Evolutionary conservation across 192 early-diverging fungal genomes (phyloP), one percentile per base, ranked within the genome.

Genomic region (Coemansia sp.): DNA sequence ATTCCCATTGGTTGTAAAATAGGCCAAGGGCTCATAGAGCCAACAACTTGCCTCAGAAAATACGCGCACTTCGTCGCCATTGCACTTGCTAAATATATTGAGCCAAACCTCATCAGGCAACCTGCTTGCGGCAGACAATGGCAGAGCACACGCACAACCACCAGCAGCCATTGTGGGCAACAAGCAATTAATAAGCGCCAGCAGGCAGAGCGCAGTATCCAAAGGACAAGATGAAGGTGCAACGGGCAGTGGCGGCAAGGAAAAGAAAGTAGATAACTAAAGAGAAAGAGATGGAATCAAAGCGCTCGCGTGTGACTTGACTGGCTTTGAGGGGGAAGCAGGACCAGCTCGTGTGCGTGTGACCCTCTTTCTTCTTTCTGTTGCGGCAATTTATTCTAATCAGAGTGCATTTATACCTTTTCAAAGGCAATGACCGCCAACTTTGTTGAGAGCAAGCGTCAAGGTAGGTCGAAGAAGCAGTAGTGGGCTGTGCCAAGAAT

Each of bases 391-490:
- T 49, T 50, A 38, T 49, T 37, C 4, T 25, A 48, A 51, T 27
- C 47, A 24, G 5, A n/a, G 10, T 62, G 60, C 50, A 63, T 65
- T 37, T 51, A 38, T 51, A 58, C 25, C 19, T 55, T 63, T 60
- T 43, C 53, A 22, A 22, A 6, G 11, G 69, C 62, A 71, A 77
- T 77, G 75, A 65, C 61, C 37, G 66, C 62, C 10, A 65, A 67
- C 54, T 60, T 77, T 47, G 51, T 62, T 17, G 65, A 68, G 43
- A 77, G 66, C 70, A 77, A 72, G 23, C 75, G 75, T 22, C 75
- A 77, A 62, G 75, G 75, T 77, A 72, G 21, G 69, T 53, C 39
- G 19, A 8, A 25, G 17, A 9, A 37, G 48, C 24, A 6, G 4
- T 38, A 39, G 15, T 19, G 15, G 37, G 32, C 22, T 32, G 39